Base-by-base conservation (phyloP, 495 filamentous ascomycete genomes). In the Aspergillus leporis region DNA sequence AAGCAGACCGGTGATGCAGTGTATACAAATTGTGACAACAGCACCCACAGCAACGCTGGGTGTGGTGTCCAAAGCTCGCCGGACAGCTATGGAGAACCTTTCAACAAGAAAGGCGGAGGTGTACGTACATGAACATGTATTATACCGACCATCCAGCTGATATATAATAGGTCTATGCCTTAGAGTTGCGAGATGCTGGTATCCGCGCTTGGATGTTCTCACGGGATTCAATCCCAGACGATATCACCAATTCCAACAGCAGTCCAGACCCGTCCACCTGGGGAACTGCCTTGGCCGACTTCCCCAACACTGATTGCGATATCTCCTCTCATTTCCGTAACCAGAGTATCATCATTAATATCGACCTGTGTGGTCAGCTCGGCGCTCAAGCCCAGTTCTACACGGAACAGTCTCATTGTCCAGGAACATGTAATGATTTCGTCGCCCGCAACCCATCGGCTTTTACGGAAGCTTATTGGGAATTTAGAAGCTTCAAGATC, bases 191-290 rank as follows among this genome's bases (percentile, higher is more conserved):
- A 1, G 53, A 68, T 1, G 78, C 66, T 7, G 80, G 80, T 0
- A 77, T 83, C 56, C 73, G 80, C 3, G 64, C 72, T 12, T 83
- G 80, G 80, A 79, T 78, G 70, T 82, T 80, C 68, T 66, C 69
- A 0, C 74, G 78, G 5, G 49, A 63, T 38, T 57, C 65, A 0
- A 70, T 82, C 45, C 79, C 80, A 1, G 13, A 31, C 28, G 76
- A 82, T 58, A 64, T 80, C 53, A 56, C 47, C 25, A 59, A 64
- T 47, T 46, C 49, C 3, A 62, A 32, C 28, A 56, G 53, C 13
- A 61, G 38, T 3, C 80, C 80, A 0, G 73, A 83, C 61, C 79
- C 80, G 0, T 79, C 75, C 1, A 68, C 63, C 4, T 83, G 80
- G 80, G 75, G 71, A 1, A 68, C 63, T 7, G 69, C 80, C 5